These are phyloP conservation scores for Ogataea ganodermae DNA, from an alignment of 805 yeast species.

Conservation along the genomic window DNA sequence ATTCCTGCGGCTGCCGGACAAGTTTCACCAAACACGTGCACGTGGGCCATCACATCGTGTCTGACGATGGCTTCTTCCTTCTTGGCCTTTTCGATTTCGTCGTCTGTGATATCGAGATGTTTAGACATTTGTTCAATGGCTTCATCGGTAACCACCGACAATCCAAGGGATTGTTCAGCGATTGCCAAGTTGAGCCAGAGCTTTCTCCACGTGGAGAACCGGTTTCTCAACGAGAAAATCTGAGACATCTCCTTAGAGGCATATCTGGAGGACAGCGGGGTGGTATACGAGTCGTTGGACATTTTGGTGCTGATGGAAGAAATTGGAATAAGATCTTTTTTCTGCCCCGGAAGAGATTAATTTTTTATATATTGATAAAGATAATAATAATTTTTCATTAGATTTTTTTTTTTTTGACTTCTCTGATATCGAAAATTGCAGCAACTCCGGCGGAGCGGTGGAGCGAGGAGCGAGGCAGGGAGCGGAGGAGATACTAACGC, in stretches of 20 bases:
- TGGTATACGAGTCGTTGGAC: slow-evolving; percentile 73
- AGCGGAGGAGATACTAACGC: background rate
- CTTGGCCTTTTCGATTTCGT: slow-evolving; percentile 85
- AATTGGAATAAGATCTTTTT: background rate
- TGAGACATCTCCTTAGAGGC: slow-evolving; percentile 97
- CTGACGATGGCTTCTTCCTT: slow-evolving; percentile 96
- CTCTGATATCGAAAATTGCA: background rate
- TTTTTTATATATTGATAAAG: slow-evolving; percentile 3
- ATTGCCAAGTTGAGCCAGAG: slow-evolving; percentile 93
- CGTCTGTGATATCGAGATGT: slow-evolving; percentile 84
- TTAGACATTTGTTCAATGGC: slow-evolving; percentile 84
- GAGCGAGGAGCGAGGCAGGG: background rate
- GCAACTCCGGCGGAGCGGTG: background rate
- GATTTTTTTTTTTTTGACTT: slow-evolving; percentile 6
- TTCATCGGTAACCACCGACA: slow-evolving; percentile 81
- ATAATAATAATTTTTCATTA: slow-evolving; percentile 6
- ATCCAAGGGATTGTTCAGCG: slow-evolving; percentile 92
- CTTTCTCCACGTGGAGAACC: slow-evolving; percentile 98
- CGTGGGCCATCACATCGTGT: slow-evolving; percentile 99
- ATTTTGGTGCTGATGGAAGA: slow-evolving; percentile 20
- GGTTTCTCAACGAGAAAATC: slow-evolving; percentile 87
- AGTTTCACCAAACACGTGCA: slow-evolving; percentile 88
- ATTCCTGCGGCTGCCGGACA: slow-evolving; percentile 98
- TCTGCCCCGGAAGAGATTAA: background rate
- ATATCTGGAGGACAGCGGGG: slow-evolving; percentile 95